A percentile compares a stretch with the other conserved stretches of the same genome.
These are phyloP conservation scores for Papilionanthe hybrid DNA, from an alignment of 116 monocot species.

Conservation along the genomic window DNA sequence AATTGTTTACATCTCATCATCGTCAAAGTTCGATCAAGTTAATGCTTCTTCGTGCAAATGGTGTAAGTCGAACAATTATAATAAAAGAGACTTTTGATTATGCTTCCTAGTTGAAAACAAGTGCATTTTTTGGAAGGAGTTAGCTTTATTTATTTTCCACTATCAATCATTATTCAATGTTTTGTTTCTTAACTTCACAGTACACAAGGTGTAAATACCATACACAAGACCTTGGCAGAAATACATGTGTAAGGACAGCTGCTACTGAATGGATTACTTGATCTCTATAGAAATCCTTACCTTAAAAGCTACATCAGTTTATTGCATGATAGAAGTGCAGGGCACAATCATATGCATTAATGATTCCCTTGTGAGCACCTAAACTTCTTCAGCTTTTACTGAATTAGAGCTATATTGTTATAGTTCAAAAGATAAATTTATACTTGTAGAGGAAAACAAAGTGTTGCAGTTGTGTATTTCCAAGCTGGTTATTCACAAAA, in stretches of 20 bases:
- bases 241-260: slow-evolving; percentile 68
- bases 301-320: not conserved
- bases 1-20: too few species aligned
- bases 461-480: slow-evolving; percentile 77
- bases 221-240: slow-evolving; percentile 85
- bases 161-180: not conserved
- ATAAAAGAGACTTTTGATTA: not conserved
- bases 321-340: not conserved
- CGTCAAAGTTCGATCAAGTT: too few species aligned
- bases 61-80: too few species aligned
- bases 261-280: slow-evolving; percentile 62
- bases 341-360: slow-evolving; percentile 8
- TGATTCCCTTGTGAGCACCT: not conserved
- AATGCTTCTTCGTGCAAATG: too few species aligned
- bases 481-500: slow-evolving; percentile 94
- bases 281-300: slow-evolving; percentile 40
- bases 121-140: not conserved
- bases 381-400: not conserved
- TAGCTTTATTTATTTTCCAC: not conserved
- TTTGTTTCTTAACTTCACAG: slow-evolving; percentile 41
- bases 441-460: slow-evolving; percentile 53
- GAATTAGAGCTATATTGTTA: not conserved
- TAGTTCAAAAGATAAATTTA: slow-evolving; percentile 6
- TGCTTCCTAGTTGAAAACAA: not conserved
- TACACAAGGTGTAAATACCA: slow-evolving; percentile 66